phyloP scores from a whole-genome alignment of 2,329 filamentous ascomycete species.

The Colletotrichum musae region DNA sequence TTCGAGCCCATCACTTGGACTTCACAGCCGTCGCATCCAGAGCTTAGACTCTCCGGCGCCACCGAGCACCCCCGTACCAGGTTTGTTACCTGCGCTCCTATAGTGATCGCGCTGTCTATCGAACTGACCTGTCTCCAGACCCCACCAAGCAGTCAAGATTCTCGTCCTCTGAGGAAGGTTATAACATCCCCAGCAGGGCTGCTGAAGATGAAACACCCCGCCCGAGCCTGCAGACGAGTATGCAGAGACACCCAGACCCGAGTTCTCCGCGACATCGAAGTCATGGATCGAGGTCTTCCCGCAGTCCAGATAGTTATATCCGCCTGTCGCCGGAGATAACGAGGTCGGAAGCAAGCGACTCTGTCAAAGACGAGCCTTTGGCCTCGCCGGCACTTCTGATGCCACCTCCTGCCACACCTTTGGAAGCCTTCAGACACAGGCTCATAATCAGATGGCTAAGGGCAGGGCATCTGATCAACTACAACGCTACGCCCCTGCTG shows the following conservation, averaged over 20 bases:
- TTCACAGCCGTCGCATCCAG: constrained; percentile 65
- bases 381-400: constrained; percentile 62
- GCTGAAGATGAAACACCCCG: constrained; percentile 48
- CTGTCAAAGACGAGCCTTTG: constrained; percentile 42
- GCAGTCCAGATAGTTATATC: constrained; percentile 55
- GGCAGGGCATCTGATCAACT: constrained; percentile 47
- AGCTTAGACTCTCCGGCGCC: constrained; percentile 68
- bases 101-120: constrained; percentile 31
- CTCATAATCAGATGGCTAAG: constrained; percentile 54
- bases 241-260: constrained; percentile 51
- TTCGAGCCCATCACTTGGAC: constrained; percentile 54
- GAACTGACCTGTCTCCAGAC: constrained; percentile 45
- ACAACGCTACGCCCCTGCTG: constrained; percentile 51
- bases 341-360: constrained; percentile 29
- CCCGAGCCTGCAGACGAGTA: constrained; percentile 46
- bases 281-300: constrained; percentile 55
- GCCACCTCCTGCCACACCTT: constrained; percentile 60
- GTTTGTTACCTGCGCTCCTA: constrained; percentile 47
- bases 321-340: constrained; percentile 50
- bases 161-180: constrained; percentile 49
- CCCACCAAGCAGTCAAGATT: constrained; percentile 50
- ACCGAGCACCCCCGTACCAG: constrained; percentile 64
- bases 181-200: constrained; percentile 43
- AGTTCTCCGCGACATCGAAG: constrained; percentile 44
- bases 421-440: constrained; percentile 52